A percentile compares a stretch with the other conserved stretches of the same genome.
These are phyloP conservation scores for Sugiyamaella mastotermitis DNA, from an alignment of 805 yeast species.

Conservation along the genomic window DNA sequence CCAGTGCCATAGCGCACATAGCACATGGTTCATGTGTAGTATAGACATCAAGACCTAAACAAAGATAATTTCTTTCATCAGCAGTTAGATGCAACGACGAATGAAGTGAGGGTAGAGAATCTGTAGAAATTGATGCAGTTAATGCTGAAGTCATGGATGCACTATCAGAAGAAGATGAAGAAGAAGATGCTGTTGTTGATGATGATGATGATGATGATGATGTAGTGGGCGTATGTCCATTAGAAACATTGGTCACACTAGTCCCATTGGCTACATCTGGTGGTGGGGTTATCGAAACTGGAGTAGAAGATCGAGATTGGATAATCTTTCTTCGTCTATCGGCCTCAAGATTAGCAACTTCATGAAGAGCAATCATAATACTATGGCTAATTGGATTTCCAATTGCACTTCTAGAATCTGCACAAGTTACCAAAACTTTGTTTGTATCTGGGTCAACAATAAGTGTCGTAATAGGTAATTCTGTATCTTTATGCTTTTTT, in stretches of 20 bases:
- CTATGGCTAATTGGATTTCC: constrained; percentile 64
- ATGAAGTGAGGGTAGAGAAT: background rate
- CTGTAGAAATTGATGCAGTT: constrained; percentile 5
- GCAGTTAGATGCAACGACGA: background rate
- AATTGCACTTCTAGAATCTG: constrained; percentile 35
- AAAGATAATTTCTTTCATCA: constrained; percentile 46
- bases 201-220: background rate
- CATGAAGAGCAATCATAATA: constrained; percentile 62
- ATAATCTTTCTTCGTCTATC: constrained; percentile 29
- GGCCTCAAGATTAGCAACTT: constrained; percentile 53
- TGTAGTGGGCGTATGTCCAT: background rate
- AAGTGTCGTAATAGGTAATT: constrained; percentile 49
- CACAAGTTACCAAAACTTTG: constrained; percentile 34
- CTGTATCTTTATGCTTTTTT: constrained; percentile 15
- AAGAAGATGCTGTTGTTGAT: background rate
- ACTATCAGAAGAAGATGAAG: background rate
- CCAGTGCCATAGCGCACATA: constrained; percentile 94
- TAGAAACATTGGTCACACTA: background rate
- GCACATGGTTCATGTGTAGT: constrained; percentile 95
- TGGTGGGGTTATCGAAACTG: background rate
- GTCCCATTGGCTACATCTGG: background rate
- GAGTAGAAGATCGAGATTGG: background rate
- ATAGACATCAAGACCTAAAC: constrained; percentile 70
- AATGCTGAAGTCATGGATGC: constrained; percentile 1
- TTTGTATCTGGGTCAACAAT: constrained; percentile 54